Base-by-base conservation (phyloP, 148 eudicot genomes). In the Suaeda aralocaspica region DNA sequence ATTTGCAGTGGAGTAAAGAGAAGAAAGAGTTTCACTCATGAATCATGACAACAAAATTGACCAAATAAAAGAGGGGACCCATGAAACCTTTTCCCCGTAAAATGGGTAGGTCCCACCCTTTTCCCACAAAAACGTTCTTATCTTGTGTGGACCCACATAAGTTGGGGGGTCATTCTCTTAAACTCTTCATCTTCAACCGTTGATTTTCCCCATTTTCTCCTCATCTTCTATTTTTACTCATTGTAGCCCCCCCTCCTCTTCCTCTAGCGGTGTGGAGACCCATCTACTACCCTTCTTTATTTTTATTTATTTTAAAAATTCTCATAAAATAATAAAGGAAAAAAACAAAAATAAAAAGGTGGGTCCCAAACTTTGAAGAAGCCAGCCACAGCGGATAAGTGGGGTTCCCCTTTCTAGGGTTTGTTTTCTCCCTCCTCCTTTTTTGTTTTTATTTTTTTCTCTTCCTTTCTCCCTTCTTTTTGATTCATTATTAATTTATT, bases 331-430 rank as follows among this genome's bases (percentile, higher is more conserved):
- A 26, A 76, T 46, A 34, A 9, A 29, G 14, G 34, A 9, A 10
- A 45, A 25, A 69, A 19, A 64, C 50, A 34, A 26, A 33, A 29
- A 56, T 12, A 49, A 48, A 36, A 14, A 18, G 13, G 75, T 10
- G 82, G 87, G 82, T 59, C 81, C 86, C 83, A 69, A 33, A 60
- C 26, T 65, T 64, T 66, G 73, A 48, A 62, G 64, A 59, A 81
- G 73, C 31, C 63, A 61, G 58, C 64, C 65, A 72, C 69, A 73
- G 73, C 64, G 74, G 83, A 81, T 77, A 80, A 76, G 89, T 86
- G 86, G 87, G 87, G 75, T 75, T 67, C 73, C 72, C 59, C 25
- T 69, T 72, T 63, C 79, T 76, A 70, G 77, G 81, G 80, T 83
- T 78, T 72, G 80, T 61, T 83, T 71, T 59, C 72, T 62, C 77